Base-by-base conservation (phyloP, 148 eudicot species). In the Silene uniflora region DNA sequence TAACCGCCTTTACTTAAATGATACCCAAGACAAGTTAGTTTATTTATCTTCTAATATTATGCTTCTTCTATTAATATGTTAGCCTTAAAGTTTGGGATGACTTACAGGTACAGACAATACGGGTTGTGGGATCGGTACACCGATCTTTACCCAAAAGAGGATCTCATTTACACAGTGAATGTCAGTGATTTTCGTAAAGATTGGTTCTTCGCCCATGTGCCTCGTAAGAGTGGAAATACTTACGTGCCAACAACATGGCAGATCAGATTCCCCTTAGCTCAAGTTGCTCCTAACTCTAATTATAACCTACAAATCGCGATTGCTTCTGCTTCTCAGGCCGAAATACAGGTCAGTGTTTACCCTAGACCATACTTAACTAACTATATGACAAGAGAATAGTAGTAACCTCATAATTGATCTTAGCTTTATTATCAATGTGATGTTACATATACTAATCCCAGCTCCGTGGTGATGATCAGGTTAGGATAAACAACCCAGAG, bases 81-180 rank as follows among this genome's bases (percentile, higher is more conserved):
- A 10, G 55, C 16, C 55, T 49, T 49, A 49, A 49, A 1, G 1
- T 4, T 71, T 16, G 24, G 73, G 32, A 35, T 13, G 19, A 58
- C 21, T 7, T 59, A 69, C 83, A 92, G 98, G 81, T 93, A 72
- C 71, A 84, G 93, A 75, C 98, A 93, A 78, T 93, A 93, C 56
- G 98, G 96, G 23, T 81, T 93, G 44, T 93, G 98, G 98, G 96
- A 93, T 77, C 83, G 89, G 0, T 93, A 93, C 74, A 77, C 88
- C 0, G 88, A 93, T 16, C 29, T 89, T 23, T 89, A 90, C 75
- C 87, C 93, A 1, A 62, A 76, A 0, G 64, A 84, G 13, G 98
- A 93, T 84, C 87, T 93, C 35, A 79, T 79, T 7, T 93, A 86
- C 79, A 82, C 82, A 10, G 79, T 92, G 27, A 91, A 87, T 21